Evolutionary conservation across 768 basidiomycete species (phyloP), one percentile per base, ranked within the genome.

Genomic region (Boletus vermiculosoides): DNA sequence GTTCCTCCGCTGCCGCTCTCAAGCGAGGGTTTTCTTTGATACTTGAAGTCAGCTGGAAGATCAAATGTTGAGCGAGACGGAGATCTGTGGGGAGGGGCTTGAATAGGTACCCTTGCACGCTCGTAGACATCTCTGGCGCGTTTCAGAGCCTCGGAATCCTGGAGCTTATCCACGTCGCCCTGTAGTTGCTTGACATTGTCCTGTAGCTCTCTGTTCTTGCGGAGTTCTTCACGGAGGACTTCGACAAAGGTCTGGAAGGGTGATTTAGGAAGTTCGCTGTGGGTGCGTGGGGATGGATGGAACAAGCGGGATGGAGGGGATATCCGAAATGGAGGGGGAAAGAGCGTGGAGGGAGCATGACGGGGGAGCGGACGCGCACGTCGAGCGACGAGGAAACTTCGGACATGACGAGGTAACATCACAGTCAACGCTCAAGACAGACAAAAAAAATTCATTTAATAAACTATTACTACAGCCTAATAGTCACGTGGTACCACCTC

Each of bases 221-320:
- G 80, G 45, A 99, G 75, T 75, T 99, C 97, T 52, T 97, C 94
- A 63, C 83, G 85, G 45, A 99, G 78, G 20, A 95, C 94, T 34
- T 98, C 91, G 9, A 98, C 94, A 63, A 99, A 99, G 2, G 94
- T 94, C 72, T 92, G 88, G 68, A 97, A 98, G 1, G 97, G 97
- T 5, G 94, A 97, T 70, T 91, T 92, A 5, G 90, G 90, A 5
- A 82, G 71, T 64, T 92, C 90, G 61, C 86, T 76, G 41, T 72
- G 78, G 31, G 79, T 78, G 44, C 80, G 76, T 39, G 87, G 76
- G 30, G 90, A 87, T 30, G 88, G 80, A 66, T 90, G 88, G 66
- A 91, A 89, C 15, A 73, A 74, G 49, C 66, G 66, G 28, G 59
- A 58, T 9, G 64, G 31, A 12, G 30, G 57, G 15, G 45, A 66